These are phyloP conservation scores for Daldinia sp. DNA, from an alignment of 2,329 filamentous ascomycete genomes.

Conservation along the genomic window DNA sequence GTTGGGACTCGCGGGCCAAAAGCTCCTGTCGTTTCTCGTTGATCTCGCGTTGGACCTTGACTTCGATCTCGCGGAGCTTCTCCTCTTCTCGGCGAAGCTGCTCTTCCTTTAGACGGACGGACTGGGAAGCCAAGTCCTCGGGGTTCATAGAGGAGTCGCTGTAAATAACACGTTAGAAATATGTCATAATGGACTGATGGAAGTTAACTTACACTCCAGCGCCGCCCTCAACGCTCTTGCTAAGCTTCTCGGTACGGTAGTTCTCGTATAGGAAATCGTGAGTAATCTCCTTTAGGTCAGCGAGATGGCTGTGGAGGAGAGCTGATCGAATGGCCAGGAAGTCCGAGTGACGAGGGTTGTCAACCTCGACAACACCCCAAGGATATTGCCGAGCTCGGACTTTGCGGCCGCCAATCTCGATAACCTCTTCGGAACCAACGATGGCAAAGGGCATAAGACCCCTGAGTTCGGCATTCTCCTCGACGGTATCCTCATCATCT, in stretches of 20 bases:
- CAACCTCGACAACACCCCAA: slow-evolving; percentile 98
- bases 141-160: slow-evolving; percentile 95
- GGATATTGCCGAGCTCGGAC: slow-evolving; percentile 97
- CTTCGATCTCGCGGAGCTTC: slow-evolving; percentile 98
- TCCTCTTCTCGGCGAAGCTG: slow-evolving; percentile 99
- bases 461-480: slow-evolving; percentile 97
- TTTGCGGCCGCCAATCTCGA: slow-evolving; percentile 93
- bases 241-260: slow-evolving; percentile 99
- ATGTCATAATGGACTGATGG: not conserved
- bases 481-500: slow-evolving; percentile 98
- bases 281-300: slow-evolving; percentile 98
- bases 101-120: slow-evolving; percentile 98
- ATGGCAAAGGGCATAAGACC: slow-evolving; percentile 99
- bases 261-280: slow-evolving; percentile 99
- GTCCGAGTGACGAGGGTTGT: slow-evolving; percentile 98
- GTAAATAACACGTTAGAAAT: slow-evolving; percentile 49
- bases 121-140: slow-evolving; percentile 95
- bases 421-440: slow-evolving; percentile 93
- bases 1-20: slow-evolving; percentile 94
- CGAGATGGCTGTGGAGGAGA: slow-evolving; percentile 95
- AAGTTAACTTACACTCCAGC: slow-evolving; percentile 79
- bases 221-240: slow-evolving; percentile 97
- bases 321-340: slow-evolving; percentile 98
- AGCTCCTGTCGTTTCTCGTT: slow-evolving; percentile 99
- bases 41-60: slow-evolving; percentile 99